Evolutionary conservation across 352 stramenopile genomes (phyloP), one percentile per base, ranked within the genome.

Genomic region (Phytophthora ramorum): DNA sequence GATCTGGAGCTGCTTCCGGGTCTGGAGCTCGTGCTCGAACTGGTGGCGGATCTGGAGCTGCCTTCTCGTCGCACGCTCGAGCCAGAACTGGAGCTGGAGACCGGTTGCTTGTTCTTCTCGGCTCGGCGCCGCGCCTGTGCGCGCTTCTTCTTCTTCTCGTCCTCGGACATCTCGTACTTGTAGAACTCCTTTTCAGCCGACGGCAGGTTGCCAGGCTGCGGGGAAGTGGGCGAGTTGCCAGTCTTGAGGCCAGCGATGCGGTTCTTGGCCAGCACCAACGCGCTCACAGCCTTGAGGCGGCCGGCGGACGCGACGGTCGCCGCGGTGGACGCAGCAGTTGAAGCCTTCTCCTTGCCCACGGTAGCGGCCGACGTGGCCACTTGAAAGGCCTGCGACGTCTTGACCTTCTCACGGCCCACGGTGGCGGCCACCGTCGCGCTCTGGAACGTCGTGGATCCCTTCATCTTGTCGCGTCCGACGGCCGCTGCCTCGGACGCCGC

Each of bases 81-180:
- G 32, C 50, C 26, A 1, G 55, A 67, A 47, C 60, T 62, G 17
- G 60, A 63, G 28, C 28, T 65, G 32, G 53, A 35, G 8, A 8
- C 41, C 10, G 58, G 50, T 7, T 76, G 47, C 52, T 63, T 77
- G 74, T 92, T 92, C 66, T 88, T 87, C 70, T 89, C 79, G 7
- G 78, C 81, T 20, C 79, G 78, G 44, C 83, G 77, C 34, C 82
- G 72, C 20, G 83, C 81, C 70, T 89, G 78, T 22, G 83, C 83
- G 69, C 83, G 81, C 58, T 90, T 84, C 63, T 81, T 77, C 40
- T 81, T 77, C 71, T 87, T 86, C 76, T 92, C 81, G n/a, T 92
- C 83, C 24, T 92, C 83, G 1, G 81, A 79, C 83, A 92, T 90
- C 43, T 92, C 83, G 71, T 92, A 92, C 70, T 89, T 89, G 77